These are phyloP conservation scores for Tetracentron sinense DNA, from an alignment of 164 flowering plant genomes.

Conservation along the genomic window DNA sequence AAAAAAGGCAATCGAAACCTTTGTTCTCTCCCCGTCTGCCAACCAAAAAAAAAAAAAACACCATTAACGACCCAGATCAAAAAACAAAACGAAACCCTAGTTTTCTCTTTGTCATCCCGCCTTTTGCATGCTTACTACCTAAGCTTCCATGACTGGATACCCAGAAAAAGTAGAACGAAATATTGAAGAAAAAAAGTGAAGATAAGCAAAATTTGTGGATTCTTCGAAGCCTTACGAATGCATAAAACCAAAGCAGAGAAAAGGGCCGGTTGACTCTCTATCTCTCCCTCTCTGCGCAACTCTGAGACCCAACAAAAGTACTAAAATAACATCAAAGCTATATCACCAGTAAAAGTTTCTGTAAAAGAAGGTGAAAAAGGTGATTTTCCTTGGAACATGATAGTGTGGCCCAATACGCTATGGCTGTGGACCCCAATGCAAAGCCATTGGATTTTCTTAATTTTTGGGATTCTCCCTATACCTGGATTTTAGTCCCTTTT, in stretches of 20 bases:
- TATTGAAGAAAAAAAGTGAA: slow-evolving; percentile 28
- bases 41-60: slow-evolving; percentile 3
- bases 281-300: slow-evolving; percentile 11
- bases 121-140: slow-evolving; percentile 43
- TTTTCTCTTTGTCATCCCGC: slow-evolving; percentile 13
- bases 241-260: slow-evolving; percentile 29
- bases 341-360: too few species aligned
- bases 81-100: slow-evolving; percentile 43
- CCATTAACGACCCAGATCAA: background rate
- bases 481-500: too few species aligned
- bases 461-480: too few species aligned
- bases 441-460: too few species aligned
- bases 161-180: slow-evolving; percentile 14
- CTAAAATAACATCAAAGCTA: too few species aligned
- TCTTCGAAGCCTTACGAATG: slow-evolving; percentile 71
- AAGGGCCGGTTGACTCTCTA: slow-evolving; percentile 62
- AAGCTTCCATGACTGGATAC: slow-evolving; percentile 4
- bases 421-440: too few species aligned
- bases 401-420: too few species aligned
- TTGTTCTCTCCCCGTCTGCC: slow-evolving; percentile 36
- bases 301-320: too few species aligned
- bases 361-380: too few species aligned
- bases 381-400: too few species aligned
- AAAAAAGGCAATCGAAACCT: slow-evolving; percentile 44
- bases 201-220: slow-evolving; percentile 58